These are phyloP conservation scores for Chrysoporthe austroafricana DNA, from an alignment of 2,329 filamentous ascomycete species.

Conservation along the genomic window DNA sequence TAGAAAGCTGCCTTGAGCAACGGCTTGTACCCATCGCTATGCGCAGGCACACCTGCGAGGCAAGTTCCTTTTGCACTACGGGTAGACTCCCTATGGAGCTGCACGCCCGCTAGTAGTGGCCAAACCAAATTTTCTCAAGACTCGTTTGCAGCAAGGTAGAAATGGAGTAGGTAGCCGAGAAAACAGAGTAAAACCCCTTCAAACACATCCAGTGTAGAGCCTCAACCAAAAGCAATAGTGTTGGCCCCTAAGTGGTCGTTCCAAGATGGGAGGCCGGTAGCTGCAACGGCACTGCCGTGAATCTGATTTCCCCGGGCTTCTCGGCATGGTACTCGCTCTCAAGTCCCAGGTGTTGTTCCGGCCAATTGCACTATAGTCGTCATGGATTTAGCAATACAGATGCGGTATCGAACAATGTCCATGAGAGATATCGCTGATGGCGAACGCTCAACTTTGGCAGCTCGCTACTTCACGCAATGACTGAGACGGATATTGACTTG, in stretches of 20 bases:
- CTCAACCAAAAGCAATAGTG: slow-evolving; percentile 6
- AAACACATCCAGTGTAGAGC: slow-evolving; percentile 13
- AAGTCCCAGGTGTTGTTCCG: not conserved
- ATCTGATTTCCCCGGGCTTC: not conserved
- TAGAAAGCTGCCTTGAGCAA: slow-evolving; percentile 6
- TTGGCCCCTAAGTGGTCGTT: not conserved
- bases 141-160: not conserved
- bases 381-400: not conserved
- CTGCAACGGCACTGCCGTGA: not conserved
- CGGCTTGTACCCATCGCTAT: not conserved
- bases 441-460: not conserved
- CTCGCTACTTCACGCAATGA: slow-evolving; percentile 11
- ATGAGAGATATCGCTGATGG: slow-evolving; percentile 3
- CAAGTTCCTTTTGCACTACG: not conserved
- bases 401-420: not conserved
- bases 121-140: not conserved
- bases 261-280: not conserved
- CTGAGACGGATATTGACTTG: not conserved
- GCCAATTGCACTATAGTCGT: not conserved
- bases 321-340: not conserved
- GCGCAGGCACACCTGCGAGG: not conserved
- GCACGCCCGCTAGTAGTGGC: not conserved
- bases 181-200: slow-evolving; percentile 9
- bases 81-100: not conserved
- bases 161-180: not conserved